Base-by-base conservation (phyloP, 2,329 filamentous ascomycete genomes). In the Neocatenulostroma microsporum region DNA sequence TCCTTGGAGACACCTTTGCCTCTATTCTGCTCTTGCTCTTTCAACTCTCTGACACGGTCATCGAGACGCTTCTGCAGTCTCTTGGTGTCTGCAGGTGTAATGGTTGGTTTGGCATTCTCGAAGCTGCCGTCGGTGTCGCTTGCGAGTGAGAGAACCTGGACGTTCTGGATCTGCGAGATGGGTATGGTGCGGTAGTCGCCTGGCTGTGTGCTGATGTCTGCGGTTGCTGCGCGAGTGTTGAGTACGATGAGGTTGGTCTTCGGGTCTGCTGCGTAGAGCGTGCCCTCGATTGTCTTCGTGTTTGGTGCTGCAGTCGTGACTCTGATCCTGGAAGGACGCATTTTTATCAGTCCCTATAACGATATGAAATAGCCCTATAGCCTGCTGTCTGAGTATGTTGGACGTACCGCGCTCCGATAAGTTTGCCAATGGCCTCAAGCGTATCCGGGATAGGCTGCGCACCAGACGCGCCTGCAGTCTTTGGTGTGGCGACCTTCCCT, bases 121-220 rank as follows among this genome's bases (percentile, higher is more conserved):
- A 70, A 69, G 28, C 65, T 63, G 26, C 57, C 57, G 14, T 56
- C 45, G 15, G 62, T 60, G 24, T 55, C 50, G 6, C 48, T 47
- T 13, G 60, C 53, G 7, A 69, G 59, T 11, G 64, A 62, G 27
- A 78, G 54, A 30, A 79, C 56, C 47, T 76, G 68, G 57, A 78
- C 75, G 39, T 60, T 66, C 34, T 73, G 64, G 49, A 81, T 74
- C 42, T 72, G 68, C 33, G 73, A 71, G 44, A 79, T 64, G 3
- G 76, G 73, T 40, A 80, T 69, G 53, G 80, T 67, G 49, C 72
- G 74, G 54, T 76, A 80, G 53, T 78, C 68, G 40, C 72, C 70
- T 5, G 67, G 61, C 36, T 65, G 62, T 6, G 63, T 57, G n/a
- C 63, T 55, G 10, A 63, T 57, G 41, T 65, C 64, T 15, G 63